These are phyloP conservation scores for Lipomyces orientalis DNA, from an alignment of 805 yeast species.

Conservation along the genomic window DNA sequence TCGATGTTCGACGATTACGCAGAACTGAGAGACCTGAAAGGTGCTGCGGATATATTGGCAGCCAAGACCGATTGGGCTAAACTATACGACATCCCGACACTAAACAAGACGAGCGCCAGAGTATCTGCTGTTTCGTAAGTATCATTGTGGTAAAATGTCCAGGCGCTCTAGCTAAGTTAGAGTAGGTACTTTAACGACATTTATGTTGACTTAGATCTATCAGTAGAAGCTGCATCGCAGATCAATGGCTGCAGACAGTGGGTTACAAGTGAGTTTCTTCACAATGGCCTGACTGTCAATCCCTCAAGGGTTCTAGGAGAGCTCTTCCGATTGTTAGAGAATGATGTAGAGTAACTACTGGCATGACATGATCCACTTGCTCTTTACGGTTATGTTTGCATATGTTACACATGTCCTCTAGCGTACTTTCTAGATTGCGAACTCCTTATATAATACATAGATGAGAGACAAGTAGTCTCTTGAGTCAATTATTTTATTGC, in stretches of 20 bases:
- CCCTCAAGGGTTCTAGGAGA: conserved; percentile 49
- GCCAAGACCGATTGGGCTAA: conserved; percentile 47
- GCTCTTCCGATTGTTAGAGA: conserved; percentile 48
- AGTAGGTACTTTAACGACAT: conserved; percentile 39
- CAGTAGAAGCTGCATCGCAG: conserved; percentile 47
- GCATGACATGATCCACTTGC: not conserved
- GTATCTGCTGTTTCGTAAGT: conserved; percentile 38
- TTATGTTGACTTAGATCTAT: conserved; percentile 52
- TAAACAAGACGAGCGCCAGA: conserved; percentile 38
- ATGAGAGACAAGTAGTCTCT: not conserved
- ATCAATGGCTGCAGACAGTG: conserved; percentile 50
- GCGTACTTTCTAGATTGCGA: not conserved
- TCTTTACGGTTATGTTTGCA: not conserved
- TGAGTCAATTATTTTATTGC: not conserved
- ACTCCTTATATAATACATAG: not conserved
- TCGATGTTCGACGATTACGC: conserved; percentile 57
- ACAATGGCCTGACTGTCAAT: conserved; percentile 51
- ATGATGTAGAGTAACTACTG: conserved; percentile 47
- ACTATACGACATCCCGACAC: conserved; percentile 47
- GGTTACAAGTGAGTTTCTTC: conserved; percentile 54
- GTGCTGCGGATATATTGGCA: conserved; percentile 47
- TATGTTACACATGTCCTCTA: not conserved
- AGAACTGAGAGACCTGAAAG: conserved; percentile 51
- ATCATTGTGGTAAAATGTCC: not conserved
- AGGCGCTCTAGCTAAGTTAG: not conserved